Evolutionary conservation across 176 grass and related monocot species (phyloP), one percentile per base, ranked within the genome.

Genomic region (Tillandsia fasciculata): DNA sequence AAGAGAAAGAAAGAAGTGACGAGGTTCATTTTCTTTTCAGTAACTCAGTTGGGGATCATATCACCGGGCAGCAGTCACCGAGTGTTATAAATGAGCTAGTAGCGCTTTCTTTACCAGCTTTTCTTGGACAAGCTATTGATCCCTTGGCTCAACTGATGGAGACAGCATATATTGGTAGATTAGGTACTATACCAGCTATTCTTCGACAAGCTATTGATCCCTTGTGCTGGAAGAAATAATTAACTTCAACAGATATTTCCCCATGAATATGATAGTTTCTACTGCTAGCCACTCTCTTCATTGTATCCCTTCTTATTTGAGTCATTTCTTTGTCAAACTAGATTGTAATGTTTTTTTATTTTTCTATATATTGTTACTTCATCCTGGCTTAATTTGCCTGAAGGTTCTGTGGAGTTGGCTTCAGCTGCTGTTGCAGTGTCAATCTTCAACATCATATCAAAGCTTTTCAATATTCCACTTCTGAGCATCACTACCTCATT

Each of bases 91-190:
- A 66, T 59, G 92, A 92, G 24, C 86, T 90, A 61, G 71, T 92
- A 79, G 73, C 79, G 69, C 79, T 96, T 78, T 88, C 93, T 74
- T 81, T 96, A 70, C 93, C 86, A 11, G 88, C 93, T 71, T 77
- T 96, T 52, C 2, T 96, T 56, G 86, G 83, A n/a, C 93, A 96
- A 73, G 93, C 88, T 68, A 89, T 96, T 64, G 93, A 96, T 75
- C 93, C 93, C 26, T 76, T 92, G 53, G 88, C 86, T 1, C 93
- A 92, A 64, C 73, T 96, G 75, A 89, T 96, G 93, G 93, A 96
- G 82, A 92, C 93, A 70, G 93, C 86, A 49, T 92, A 92, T 53
- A 83, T 96, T 65, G 93, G 86, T 49, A 86, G 86, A 96, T 85
- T 96, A 89, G 88, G 93, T 96, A 82, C 15, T 72, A 23, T 51